Evolutionary conservation across 192 early-diverging fungal genomes (phyloP).

Genomic region (Coemansia sp.): DNA sequence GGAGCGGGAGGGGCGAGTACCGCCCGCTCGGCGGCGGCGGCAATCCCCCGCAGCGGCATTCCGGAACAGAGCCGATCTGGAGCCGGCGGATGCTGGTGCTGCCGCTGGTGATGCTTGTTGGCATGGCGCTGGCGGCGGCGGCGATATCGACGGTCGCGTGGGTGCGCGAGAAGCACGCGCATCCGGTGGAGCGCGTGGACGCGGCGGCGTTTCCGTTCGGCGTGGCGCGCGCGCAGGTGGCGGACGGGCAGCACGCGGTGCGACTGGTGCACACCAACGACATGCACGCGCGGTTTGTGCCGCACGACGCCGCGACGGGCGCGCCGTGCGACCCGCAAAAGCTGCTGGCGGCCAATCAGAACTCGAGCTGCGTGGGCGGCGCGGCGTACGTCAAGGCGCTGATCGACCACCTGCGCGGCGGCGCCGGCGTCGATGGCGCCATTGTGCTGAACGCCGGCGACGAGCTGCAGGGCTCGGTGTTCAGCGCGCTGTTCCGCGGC

Average conservation of each 20-base stretch:
- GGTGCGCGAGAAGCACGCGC: slow-evolving; percentile 19
- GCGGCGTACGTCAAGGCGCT: slow-evolving; percentile 65
- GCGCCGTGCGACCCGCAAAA: slow-evolving; percentile 43
- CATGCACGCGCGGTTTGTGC: slow-evolving; percentile 55
- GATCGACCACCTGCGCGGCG: slow-evolving; percentile 60
- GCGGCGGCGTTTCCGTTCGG: slow-evolving; percentile 24
- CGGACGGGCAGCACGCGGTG: slow-evolving; percentile 29
- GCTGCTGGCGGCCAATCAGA: slow-evolving; percentile 9
- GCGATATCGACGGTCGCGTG: slow-evolving; percentile 26
- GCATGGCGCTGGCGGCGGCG: slow-evolving; percentile 20
- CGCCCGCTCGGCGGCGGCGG: not conserved
- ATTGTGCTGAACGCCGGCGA: slow-evolving; percentile 79
- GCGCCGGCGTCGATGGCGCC: slow-evolving; percentile 37
- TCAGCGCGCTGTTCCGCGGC: slow-evolving; percentile 68
- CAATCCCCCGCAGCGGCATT: not conserved
- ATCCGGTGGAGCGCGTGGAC: slow-evolving; percentile 14
- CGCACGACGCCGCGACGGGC: slow-evolving; percentile 48
- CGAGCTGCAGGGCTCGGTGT: slow-evolving; percentile 65
- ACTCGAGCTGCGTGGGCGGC: slow-evolving; percentile 61
- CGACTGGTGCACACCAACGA: slow-evolving; percentile 63
- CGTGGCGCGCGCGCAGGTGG: slow-evolving; percentile 11
- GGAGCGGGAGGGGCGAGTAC: not conserved
- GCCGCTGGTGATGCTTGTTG: slow-evolving; percentile 24
- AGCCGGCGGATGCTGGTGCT: slow-evolving; percentile 35
- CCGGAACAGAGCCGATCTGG: slow-evolving; percentile 37